Base-by-base conservation (phyloP, 306 rosid genomes). In the Biancaea sappan region DNA sequence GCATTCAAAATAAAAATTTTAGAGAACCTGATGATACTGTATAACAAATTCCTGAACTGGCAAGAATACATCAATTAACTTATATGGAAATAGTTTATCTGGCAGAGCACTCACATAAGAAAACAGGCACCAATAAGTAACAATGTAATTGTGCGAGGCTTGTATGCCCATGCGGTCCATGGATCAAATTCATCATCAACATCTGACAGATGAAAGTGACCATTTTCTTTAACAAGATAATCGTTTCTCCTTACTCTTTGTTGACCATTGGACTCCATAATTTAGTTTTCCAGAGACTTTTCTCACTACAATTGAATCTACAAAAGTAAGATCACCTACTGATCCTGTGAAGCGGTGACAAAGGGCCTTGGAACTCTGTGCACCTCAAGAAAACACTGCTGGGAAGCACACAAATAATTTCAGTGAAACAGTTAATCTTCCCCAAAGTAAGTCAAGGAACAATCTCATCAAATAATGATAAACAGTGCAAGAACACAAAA, bases 131-230 rank as follows among this genome's bases (percentile, higher is more conserved):
- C 99, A 69, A 95, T 73, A 64, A 95, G 96, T 76, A 95, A 88
- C 83, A 95, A 78, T 24, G 99, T 86, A 72, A 95, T 84, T 0
- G 99, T 95, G 15, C 91, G 99, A 72, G 99, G 99, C 90, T 81
- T 92, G 96, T 95, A 95, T 16, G 99, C 98, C 99, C 98, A 95
- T 21, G 99, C 99, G 57, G 99, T 95, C 99, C 99, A 95, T n/a
- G 99, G 99, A 88, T 95, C 99, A 75, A 82, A 81, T 15, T 92
- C 99, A 58, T 92, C 97, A 11, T 86, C 86, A 70, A 69, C 44
- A 78, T 73, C 78, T 37, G 79, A 80, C 43, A 69, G 72, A 82
- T 83, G 85, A 62, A n/a, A 71, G 71, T 78, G 84, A 28, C 97
- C 99, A 65, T 92, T 95, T 88, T 78, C 88, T 73, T 87, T 84